Evolutionary conservation across 1,284 basidiomycete species (phyloP).

Genomic region (Ustilago sp.): DNA sequence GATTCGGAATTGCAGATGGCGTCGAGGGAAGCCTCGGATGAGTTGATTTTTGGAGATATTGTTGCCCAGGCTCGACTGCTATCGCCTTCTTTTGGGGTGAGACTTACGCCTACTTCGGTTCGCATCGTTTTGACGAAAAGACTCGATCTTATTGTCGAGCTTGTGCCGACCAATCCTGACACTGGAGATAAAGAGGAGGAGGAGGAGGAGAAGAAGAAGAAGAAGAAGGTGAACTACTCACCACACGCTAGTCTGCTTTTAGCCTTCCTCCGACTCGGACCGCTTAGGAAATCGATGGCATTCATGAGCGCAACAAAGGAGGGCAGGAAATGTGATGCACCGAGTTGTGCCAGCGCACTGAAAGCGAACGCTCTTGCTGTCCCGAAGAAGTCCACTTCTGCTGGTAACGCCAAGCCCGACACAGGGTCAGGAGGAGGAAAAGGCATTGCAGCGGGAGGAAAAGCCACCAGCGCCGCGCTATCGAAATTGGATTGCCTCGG

Average conservation of each 20-base stretch:
- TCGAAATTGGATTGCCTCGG: conserved; percentile 22
- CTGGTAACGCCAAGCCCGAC: not conserved
- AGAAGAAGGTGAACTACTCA: conserved; percentile 19
- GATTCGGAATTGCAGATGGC: conserved; percentile 56
- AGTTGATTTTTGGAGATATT: conserved; percentile 54
- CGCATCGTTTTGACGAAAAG: conserved; percentile 41
- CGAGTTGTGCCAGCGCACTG: conserved; percentile 13
- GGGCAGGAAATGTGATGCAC: conserved; percentile 21
- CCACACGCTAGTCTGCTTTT: conserved; percentile 28
- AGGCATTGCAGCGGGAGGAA: conserved; percentile 18
- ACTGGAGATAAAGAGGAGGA: not conserved
- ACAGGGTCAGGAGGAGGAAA: not conserved
- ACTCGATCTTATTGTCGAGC: conserved; percentile 37
- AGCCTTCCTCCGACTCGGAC: conserved; percentile 37
- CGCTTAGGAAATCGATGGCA: conserved; percentile 38
- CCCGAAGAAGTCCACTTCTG: conserved; percentile 18
- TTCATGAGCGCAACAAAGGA: conserved; percentile 4
- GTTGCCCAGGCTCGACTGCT: conserved; percentile 47
- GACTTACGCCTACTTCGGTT: conserved; percentile 41
- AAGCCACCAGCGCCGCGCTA: conserved; percentile 16
- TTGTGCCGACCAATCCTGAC: conserved; percentile 21
- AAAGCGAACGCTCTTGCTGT: conserved; percentile 23
- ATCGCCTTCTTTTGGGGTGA: conserved; percentile 39
- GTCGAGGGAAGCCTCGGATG: conserved; percentile 55
- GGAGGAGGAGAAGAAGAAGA: not conserved